Base-by-base conservation (phyloP, 2,329 filamentous ascomycete species). In the Cadophora malorum region DNA sequence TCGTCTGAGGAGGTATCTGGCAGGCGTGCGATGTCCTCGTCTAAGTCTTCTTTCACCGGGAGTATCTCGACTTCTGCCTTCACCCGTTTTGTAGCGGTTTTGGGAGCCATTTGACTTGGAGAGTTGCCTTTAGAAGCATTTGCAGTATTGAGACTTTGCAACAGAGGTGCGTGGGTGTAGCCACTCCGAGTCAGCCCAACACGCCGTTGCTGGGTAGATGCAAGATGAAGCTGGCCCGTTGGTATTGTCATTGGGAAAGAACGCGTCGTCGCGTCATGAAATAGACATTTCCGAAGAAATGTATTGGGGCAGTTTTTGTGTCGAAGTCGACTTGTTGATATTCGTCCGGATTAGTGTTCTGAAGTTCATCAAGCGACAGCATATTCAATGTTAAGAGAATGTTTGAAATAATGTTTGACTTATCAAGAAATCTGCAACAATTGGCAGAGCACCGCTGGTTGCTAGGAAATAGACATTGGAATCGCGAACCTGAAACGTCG, bases 191-290 rank as follows among this genome's bases (percentile, higher is more conserved):
- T 69, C 49, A 70, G 28, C 8, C 70, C 70, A 45, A 59, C 33
- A 14, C 70, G 67, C 45, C 70, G 56, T 55, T n/a, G n/a, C 53
- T 52, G 28, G n/a, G 25, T 25, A 21, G 25, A 38, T 50, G 23
- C 55, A 21, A 69, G 63, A 52, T 66, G 50, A 59, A 55, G 53
- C n/a, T 53, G 16, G 8, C 49, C 38, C 4, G 50, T 19, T 23
- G 53, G 50, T 12, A 31, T 28, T 23, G 31, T 52, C 69, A 71
- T 71, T 45, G 55, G 33, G 62, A 67, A 69, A 60, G 69, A 64
- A 61, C 62, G 67, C 63, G 67, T 65, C 62, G 68, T 58, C 53
- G 64, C 65, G 62, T 68, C 63, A 52, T 61, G 31, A 33, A 25
- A 31, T 23, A n/a, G n/a, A 49, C 55, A 55, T 63, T 47, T 49